phyloP scores from a whole-genome alignment of 805 yeast species.

The Komagataella ulmi region DNA sequence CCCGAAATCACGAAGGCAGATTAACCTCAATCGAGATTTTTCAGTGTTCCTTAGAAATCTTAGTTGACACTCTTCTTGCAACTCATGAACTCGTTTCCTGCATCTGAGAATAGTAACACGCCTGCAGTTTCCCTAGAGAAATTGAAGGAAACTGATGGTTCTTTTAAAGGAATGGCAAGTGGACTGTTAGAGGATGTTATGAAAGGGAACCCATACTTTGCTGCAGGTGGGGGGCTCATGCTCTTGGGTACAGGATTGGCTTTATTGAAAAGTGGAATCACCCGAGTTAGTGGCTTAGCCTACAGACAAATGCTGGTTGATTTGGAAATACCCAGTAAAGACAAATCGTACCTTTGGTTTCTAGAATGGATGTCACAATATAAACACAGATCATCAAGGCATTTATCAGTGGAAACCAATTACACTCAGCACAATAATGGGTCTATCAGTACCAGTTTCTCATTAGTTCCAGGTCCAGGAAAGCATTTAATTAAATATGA shows the following conservation, averaged over 20 bases:
- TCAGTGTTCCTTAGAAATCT: neutral
- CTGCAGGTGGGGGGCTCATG: slow-evolving; percentile 98
- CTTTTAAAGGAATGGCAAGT: slow-evolving; percentile 18
- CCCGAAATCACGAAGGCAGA: neutral
- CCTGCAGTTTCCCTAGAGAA: neutral
- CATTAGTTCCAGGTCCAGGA: slow-evolving; percentile 96
- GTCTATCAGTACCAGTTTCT: slow-evolving; percentile 72
- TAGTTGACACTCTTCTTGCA: neutral
- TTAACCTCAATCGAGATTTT: neutral
- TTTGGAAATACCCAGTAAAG: slow-evolving; percentile 85
- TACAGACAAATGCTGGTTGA: slow-evolving; percentile 83
- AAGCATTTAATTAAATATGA: slow-evolving; percentile 76
- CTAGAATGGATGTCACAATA: slow-evolving; percentile 90
- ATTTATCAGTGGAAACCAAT: slow-evolving; percentile 80
- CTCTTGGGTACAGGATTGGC: slow-evolving; percentile 85
- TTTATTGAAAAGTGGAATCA: slow-evolving; percentile 54
- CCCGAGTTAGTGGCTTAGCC: slow-evolving; percentile 48
- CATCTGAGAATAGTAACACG: neutral
- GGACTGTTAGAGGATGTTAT: slow-evolving; percentile 39
- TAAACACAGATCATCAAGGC: slow-evolving; percentile 65
- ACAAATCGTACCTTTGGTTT: slow-evolving; percentile 90
- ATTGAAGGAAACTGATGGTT: slow-evolving; percentile 21
- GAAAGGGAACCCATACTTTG: slow-evolving; percentile 81
- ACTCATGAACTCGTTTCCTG: neutral
- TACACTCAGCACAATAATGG: slow-evolving; percentile 89